These are phyloP conservation scores for Russula virescens DNA, from an alignment of 768 basidiomycete species.

Conservation along the genomic window DNA sequence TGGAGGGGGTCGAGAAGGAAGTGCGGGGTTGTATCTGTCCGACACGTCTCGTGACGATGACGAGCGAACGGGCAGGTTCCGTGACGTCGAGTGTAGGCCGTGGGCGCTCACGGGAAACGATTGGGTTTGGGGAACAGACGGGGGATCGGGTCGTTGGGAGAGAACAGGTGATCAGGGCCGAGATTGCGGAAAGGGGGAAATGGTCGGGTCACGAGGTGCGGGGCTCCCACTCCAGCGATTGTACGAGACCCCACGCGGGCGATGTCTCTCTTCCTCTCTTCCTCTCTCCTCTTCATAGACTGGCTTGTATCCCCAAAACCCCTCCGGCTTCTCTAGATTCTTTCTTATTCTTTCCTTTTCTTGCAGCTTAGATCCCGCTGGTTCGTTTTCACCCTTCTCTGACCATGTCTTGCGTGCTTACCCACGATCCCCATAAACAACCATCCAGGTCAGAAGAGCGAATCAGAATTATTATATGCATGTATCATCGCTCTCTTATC, in stretches of 20 bases:
- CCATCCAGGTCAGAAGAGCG: conserved; percentile 11
- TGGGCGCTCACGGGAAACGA: background rate
- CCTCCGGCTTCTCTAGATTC: conserved; percentile 7
- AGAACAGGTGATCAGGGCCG: conserved; percentile 17
- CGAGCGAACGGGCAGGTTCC: no score
- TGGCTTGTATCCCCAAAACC: conserved; percentile 9
- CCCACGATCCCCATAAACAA: conserved; percentile 2
- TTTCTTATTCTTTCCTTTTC: conserved; percentile 16
- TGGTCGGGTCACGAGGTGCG: conserved; percentile 16
- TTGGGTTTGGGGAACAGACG: background rate
- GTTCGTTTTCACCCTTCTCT: background rate
- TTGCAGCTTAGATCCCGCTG: conserved; percentile 13
- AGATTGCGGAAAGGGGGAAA: conserved; percentile 16
- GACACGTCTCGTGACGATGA: background rate
- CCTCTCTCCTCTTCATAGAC: conserved; percentile 19
- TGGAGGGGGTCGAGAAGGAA: no score
- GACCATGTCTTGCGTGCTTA: background rate
- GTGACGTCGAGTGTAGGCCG: background rate
- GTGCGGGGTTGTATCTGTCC: background rate
- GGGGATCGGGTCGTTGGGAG: no score
- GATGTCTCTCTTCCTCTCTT: conserved; percentile 11
- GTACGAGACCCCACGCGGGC: background rate
- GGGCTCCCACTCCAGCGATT: conserved; percentile 7
- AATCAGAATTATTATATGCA: conserved; percentile 20
- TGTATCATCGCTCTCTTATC: background rate